phyloP scores from a whole-genome alignment of 805 yeast species.

The Metschnikowia continentalis region DNA sequence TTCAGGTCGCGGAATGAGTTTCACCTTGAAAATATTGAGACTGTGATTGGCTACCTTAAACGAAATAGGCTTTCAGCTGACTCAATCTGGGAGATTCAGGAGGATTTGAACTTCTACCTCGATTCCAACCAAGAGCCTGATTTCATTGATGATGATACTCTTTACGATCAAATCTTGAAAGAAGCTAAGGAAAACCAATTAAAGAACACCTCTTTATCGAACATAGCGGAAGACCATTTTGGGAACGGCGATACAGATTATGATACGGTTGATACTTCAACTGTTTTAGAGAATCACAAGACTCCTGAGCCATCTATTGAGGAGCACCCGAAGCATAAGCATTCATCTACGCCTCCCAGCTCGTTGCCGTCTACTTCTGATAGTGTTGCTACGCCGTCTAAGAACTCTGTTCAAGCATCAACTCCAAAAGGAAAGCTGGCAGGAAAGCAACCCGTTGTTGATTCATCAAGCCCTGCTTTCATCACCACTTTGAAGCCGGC shows the following conservation, averaged over 20 bases:
- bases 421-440: slow-evolving; percentile 15
- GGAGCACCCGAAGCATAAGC: neutral
- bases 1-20: slow-evolving; percentile 30
- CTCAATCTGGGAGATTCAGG: slow-evolving; percentile 30
- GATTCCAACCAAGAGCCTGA: slow-evolving; percentile 38
- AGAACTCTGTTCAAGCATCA: neutral
- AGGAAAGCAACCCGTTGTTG: slow-evolving; percentile 17
- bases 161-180: slow-evolving; percentile 40
- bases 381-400: slow-evolving; percentile 3
- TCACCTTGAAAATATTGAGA: slow-evolving; percentile 35
- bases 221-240: slow-evolving; percentile 4
- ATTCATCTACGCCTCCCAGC: neutral
- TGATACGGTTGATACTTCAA: slow-evolving; percentile 1
- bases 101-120: slow-evolving; percentile 36
- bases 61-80: slow-evolving; percentile 15
- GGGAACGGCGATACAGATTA: neutral
- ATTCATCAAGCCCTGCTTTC: slow-evolving; percentile 35
- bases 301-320: slow-evolving; percentile 2
- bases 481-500: slow-evolving; percentile 51
- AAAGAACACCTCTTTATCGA: slow-evolving; percentile 9
- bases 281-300: slow-evolving; percentile 1
- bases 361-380: neutral
- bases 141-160: slow-evolving; percentile 33
- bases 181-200: slow-evolving; percentile 19
- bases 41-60: slow-evolving; percentile 28